Evolutionary conservation across 805 yeast genomes (phyloP).

Genomic region (Kluyveromyces siamensis): DNA sequence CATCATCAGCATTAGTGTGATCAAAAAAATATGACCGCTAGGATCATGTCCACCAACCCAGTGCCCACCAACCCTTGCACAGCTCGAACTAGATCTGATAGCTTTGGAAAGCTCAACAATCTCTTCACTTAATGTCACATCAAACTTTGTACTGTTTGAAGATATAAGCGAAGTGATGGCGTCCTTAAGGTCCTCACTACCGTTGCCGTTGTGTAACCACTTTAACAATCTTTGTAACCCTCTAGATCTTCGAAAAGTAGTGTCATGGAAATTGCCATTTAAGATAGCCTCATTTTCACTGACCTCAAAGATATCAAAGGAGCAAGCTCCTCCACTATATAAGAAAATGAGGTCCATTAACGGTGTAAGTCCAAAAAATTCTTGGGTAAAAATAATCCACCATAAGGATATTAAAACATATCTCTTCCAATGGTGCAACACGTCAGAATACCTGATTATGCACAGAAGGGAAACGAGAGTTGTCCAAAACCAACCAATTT

Average conservation of each 20-base stretch:
- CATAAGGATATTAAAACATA: conserved; percentile 54
- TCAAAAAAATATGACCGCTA: conserved; percentile 81
- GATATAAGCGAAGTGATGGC: background rate
- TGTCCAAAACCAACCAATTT: conserved; percentile 93
- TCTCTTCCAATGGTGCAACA: conserved; percentile 20
- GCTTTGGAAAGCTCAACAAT: background rate
- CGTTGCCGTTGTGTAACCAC: conserved; percentile 2
- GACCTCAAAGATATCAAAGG: conserved; percentile 17
- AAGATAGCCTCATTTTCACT: conserved; percentile 5
- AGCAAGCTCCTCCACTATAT: conserved; percentile 75
- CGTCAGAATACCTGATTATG: conserved; percentile 8
- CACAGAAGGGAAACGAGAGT: conserved; percentile 31
- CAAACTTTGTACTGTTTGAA: background rate
- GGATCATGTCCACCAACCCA: conserved; percentile 94
- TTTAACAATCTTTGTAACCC: conserved; percentile 10
- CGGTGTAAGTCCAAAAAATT: conserved; percentile 63
- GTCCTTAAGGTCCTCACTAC: conserved; percentile 8
- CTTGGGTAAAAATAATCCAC: conserved; percentile 82
- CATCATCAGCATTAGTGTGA: conserved; percentile 36
- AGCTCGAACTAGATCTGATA: conserved; percentile 17
- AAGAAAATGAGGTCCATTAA: conserved; percentile 81
- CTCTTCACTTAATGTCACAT: background rate
- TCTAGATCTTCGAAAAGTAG: conserved; percentile 8
- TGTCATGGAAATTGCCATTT: conserved; percentile 15
- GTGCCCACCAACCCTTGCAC: conserved; percentile 52